Percentiles rank a stretch among this genome's conserved stretches.
phyloP scores from a whole-genome alignment of 2,329 filamentous ascomycete genomes.

The Coleophoma crateriformis region DNA sequence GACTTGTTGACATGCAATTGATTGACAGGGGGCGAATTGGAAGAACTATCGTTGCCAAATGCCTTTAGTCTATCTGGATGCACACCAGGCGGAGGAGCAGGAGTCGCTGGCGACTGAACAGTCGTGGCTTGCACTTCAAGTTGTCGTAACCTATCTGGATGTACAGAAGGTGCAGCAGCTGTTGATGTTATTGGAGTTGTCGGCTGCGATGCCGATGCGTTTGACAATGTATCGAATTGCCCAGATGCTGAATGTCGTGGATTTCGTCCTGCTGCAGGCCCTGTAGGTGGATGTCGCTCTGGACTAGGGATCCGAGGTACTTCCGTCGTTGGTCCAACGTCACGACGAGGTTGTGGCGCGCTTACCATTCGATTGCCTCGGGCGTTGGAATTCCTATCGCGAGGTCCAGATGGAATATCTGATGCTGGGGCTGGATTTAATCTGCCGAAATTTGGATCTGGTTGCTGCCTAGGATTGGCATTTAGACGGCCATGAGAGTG shows the following conservation, averaged over 20 bases:
- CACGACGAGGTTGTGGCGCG: constrained; percentile 13
- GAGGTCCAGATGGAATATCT: constrained; percentile 38
- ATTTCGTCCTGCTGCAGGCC: constrained; percentile 23
- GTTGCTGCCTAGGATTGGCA: constrained; percentile 29
- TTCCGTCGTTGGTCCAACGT: constrained; percentile 14
- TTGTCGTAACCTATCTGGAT: constrained; percentile 45
- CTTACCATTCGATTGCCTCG: constrained; percentile 17
- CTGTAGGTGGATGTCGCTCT: constrained; percentile 27
- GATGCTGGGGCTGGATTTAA: constrained; percentile 19
- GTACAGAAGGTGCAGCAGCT: constrained; percentile 31
- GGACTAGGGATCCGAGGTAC: constrained; percentile 22
- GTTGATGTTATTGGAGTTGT: constrained; percentile 14
- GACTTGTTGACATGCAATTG: constrained; percentile 27
- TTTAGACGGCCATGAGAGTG: constrained; percentile 42
- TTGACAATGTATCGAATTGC: constrained; percentile 16
- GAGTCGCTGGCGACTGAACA: constrained; percentile 27
- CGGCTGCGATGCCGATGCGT: constrained; percentile 16
- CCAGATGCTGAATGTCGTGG: constrained; percentile 18
- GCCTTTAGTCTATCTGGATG: constrained; percentile 25
- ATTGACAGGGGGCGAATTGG: constrained; percentile 19
- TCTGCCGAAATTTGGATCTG: constrained; percentile 55
- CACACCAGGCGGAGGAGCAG: constrained; percentile 22
- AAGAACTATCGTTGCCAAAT: constrained; percentile 17
- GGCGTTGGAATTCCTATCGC: constrained; percentile 38
- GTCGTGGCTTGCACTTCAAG: constrained; percentile 30